phyloP scores from a whole-genome alignment of 106 monocot genomes.

The Hemerocallis citrina region DNA sequence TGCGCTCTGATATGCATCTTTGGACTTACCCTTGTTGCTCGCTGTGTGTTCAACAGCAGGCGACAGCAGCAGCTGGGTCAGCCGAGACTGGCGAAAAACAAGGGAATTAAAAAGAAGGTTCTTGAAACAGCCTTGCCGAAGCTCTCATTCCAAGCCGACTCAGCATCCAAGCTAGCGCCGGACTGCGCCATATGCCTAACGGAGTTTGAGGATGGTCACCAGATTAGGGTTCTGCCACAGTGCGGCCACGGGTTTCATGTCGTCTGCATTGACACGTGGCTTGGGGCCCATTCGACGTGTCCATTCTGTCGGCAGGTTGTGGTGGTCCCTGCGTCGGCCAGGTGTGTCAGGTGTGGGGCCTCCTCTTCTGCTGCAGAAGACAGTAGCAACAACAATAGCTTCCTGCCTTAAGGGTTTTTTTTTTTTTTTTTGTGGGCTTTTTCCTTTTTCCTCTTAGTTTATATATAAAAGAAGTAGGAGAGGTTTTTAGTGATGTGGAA shows the following conservation, averaged over 20 bases:
- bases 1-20: constrained; percentile 32
- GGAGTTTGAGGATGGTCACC: constrained; percentile 37
- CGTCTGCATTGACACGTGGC: constrained; percentile 22
- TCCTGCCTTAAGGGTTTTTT: no score
- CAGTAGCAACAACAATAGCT: no score
- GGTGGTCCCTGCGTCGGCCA: neutral
- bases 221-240: constrained; percentile 19
- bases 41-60: constrained; percentile 19
- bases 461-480: no score
- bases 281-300: constrained; percentile 15
- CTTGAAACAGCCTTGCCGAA: constrained; percentile 14
- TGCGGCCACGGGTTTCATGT: constrained; percentile 30
- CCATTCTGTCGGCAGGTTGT: constrained; percentile 17
- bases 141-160: neutral
- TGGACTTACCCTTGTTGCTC: constrained; percentile 25
- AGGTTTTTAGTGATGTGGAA: no score
- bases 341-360: constrained; percentile 11
- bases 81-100: neutral
- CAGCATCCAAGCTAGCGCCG: constrained; percentile 6
- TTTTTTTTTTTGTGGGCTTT: no score
- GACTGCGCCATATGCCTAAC: constrained; percentile 40
- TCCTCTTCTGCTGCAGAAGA: neutral
- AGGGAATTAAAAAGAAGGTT: constrained; percentile 22
- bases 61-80: neutral
- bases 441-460: no score